phyloP scores from a whole-genome alignment of 1,139 yeast genomes.

The Lodderomyces orthopsilosis region DNA sequence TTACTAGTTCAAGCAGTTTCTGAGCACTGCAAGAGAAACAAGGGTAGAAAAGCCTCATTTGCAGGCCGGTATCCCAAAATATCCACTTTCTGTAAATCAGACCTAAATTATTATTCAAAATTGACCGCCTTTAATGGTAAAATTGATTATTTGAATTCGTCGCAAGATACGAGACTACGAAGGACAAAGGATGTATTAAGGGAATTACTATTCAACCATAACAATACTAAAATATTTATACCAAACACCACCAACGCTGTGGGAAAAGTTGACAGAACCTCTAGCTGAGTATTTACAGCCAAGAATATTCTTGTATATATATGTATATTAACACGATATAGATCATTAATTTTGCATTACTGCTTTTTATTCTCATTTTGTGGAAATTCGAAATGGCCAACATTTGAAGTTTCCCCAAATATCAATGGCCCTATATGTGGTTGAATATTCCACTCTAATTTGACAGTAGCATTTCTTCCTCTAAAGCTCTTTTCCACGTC shows the following conservation, averaged over 20 bases:
- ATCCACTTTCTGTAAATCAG: conserved; percentile 20
- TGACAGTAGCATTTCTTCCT: conserved; percentile 65
- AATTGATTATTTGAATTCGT: conserved; percentile 3
- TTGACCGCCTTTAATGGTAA: conserved; percentile 2
- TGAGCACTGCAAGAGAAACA: conserved; percentile 18
- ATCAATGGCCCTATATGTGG: conserved; percentile 83
- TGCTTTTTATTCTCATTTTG: conserved; percentile 13
- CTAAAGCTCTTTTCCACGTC: conserved; percentile 71
- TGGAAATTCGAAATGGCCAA: conserved; percentile 22
- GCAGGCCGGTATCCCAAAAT: conserved; percentile 36
- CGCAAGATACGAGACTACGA: background rate
- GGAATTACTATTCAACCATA: conserved; percentile 1
- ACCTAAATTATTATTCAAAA: background rate
- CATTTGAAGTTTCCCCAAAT: conserved; percentile 55
- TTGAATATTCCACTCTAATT: conserved; percentile 87
- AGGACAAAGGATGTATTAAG: conserved; percentile 3
- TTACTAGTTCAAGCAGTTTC: conserved; percentile 14
- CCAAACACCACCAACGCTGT: background rate
- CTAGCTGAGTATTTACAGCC: background rate
- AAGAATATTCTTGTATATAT: conserved; percentile 5
- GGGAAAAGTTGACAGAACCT: background rate
- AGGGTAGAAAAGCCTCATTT: conserved; percentile 21
- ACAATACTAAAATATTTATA: conserved; percentile 2
- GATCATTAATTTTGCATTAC: conserved; percentile 6
- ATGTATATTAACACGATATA: conserved; percentile 9